Conservation (phyloP, 2,329 filamentous ascomycete species). For the Sporothrix mexicana region DNA sequence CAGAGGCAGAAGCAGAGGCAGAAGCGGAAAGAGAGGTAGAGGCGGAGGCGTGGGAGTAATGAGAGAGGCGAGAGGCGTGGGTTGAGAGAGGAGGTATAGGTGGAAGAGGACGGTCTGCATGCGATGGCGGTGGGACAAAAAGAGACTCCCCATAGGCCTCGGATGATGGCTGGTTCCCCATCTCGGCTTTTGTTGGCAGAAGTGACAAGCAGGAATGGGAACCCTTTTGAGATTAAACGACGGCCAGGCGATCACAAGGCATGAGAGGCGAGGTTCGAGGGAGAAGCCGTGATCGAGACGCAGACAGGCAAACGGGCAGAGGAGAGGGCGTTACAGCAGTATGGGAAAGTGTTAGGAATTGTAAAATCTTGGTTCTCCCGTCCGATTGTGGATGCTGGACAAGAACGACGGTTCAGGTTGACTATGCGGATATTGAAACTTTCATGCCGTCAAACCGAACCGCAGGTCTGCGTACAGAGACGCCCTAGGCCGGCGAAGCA, state of each 20-base stretch:
- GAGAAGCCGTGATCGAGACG: neutral
- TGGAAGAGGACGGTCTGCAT: constrained; percentile 37
- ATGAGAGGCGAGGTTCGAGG: constrained; percentile 26
- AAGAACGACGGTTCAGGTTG: constrained; percentile 42
- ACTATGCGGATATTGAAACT: constrained; percentile 48
- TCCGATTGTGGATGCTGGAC: constrained; percentile 10
- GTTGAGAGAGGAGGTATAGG: constrained; percentile 27
- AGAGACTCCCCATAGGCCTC: constrained; percentile 48
- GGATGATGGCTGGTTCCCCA: constrained; percentile 59
- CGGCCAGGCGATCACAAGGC: constrained; percentile 36
- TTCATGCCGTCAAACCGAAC: constrained; percentile 49
- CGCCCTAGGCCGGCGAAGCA: constrained; percentile 31
- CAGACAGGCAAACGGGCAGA: neutral
- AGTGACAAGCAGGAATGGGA: constrained; percentile 30
- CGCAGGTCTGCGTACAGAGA: constrained; percentile 40
- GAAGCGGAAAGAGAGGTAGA: neutral
- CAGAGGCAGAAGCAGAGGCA: constrained; percentile 22
- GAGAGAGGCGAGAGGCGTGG: constrained; percentile 6
- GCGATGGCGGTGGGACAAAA: constrained; percentile 4
- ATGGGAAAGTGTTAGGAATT: too few relatives aligned
- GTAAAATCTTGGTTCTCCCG: constrained; percentile 21
- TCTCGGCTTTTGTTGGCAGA: constrained; percentile 42
- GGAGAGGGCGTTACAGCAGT: neutral
- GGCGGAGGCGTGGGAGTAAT: constrained; percentile 16
- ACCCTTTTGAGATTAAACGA: constrained; percentile 19